A percentile compares a stretch with the other conserved stretches of the same genome.
These are phyloP conservation scores for Syncephalastrum monosporum DNA, from an alignment of 371 early-diverging fungal species.

Conservation along the genomic window DNA sequence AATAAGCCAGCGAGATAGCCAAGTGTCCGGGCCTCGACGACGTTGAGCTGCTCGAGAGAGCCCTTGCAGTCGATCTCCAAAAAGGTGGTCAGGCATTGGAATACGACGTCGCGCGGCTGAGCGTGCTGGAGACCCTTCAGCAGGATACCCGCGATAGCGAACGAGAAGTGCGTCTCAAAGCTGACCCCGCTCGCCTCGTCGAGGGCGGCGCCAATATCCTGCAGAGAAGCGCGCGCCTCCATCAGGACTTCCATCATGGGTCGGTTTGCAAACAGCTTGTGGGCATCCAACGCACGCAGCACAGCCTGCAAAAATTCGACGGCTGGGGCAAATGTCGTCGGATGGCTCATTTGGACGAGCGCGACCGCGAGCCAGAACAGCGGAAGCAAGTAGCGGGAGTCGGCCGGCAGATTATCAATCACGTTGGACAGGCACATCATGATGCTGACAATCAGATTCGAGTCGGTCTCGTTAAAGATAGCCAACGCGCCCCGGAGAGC, in stretches of 20 bases:
- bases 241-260: constrained; percentile 69
- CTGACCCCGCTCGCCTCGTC: constrained; percentile 76
- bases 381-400: constrained; percentile 74
- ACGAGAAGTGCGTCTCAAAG: constrained; percentile 84
- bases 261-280: constrained; percentile 64
- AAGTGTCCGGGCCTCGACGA: constrained; percentile 61
- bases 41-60: constrained; percentile 39
- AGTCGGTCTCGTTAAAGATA: constrained; percentile 79
- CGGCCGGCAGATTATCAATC: constrained; percentile 73
- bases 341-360: constrained; percentile 82
- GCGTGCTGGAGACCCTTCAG: constrained; percentile 82
- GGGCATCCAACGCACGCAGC: constrained; percentile 69
- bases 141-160: constrained; percentile 78
- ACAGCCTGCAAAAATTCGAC: constrained; percentile 70
- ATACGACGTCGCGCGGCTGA: constrained; percentile 69
- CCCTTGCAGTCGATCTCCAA: constrained; percentile 69
- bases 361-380: constrained; percentile 91
- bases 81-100: constrained; percentile 66
- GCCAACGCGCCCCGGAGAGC: constrained; percentile 83
- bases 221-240: constrained; percentile 65
- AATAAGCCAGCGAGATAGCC: constrained; percentile 79
- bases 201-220: constrained; percentile 62
- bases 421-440: constrained; percentile 86
- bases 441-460: constrained; percentile 76
- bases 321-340: constrained; percentile 74